These are phyloP conservation scores for Colletotrichum australisinense DNA, from an alignment of 2,329 filamentous ascomycete species.

Conservation along the genomic window DNA sequence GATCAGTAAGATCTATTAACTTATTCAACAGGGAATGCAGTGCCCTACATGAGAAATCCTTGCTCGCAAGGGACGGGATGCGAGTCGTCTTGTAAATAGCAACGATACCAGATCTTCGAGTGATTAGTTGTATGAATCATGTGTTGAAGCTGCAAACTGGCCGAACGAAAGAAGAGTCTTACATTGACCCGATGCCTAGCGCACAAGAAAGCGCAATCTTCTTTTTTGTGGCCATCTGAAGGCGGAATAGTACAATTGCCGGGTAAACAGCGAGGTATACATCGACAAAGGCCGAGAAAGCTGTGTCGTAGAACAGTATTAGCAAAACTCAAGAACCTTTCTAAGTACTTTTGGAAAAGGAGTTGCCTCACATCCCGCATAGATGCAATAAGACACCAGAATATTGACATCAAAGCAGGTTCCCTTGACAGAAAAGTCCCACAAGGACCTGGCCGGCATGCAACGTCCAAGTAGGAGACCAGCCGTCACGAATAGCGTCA, in stretches of 20 bases:
- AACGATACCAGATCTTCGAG: no score
- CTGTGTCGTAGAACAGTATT: no score
- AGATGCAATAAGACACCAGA: slow-evolving; percentile 52
- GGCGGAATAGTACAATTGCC: slow-evolving; percentile 42
- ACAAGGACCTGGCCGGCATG: slow-evolving; percentile 49
- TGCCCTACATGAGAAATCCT: slow-evolving; percentile 41
- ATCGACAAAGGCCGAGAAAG: slow-evolving; percentile 50
- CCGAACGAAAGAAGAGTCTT: no score
- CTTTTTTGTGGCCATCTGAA: slow-evolving; percentile 52
- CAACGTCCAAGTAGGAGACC: slow-evolving; percentile 56
- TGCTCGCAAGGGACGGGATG: slow-evolving; percentile 42
- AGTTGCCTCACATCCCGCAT: slow-evolving; percentile 53
- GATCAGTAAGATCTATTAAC: no score
- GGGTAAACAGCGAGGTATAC: slow-evolving; percentile 57
- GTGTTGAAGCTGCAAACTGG: no score
- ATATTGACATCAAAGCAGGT: slow-evolving; percentile 48
- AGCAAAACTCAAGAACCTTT: no score
- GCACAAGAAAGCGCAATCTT: slow-evolving; percentile 52
- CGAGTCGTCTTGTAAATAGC: slow-evolving; percentile 50
- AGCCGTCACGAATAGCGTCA: slow-evolving; percentile 48
- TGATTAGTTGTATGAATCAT: no score
- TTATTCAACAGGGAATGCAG: no score
- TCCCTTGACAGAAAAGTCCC: slow-evolving; percentile 49
- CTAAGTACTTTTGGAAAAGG: no score
- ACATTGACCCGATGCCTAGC: slow-evolving; percentile 53